Conservation (phyloP, 768 basidiomycete species). For the Hysterangium stoloniferum region DNA sequence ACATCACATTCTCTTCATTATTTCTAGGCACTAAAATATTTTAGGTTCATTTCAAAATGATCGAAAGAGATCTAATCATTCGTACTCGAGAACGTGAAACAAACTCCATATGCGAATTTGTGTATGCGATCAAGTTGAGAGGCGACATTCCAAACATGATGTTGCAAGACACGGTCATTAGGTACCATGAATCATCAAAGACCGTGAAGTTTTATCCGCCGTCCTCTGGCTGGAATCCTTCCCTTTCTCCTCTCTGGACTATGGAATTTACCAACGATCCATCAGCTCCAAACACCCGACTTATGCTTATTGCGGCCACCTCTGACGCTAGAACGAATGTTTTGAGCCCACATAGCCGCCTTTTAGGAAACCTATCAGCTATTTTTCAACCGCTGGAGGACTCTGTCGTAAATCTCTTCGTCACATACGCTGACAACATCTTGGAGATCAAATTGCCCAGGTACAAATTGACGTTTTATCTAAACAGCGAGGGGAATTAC, state of each 20-base stretch:
- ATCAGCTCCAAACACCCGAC: neutral
- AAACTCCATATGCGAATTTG: constrained; percentile 23
- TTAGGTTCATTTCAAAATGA: constrained; percentile 28
- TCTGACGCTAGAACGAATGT: neutral
- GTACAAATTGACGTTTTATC: constrained; percentile 33
- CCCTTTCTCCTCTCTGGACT: neutral
- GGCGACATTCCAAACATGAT: neutral
- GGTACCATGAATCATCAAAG: neutral
- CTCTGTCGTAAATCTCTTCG: constrained; percentile 14
- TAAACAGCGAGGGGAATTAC: constrained; percentile 20
- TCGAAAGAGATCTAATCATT: constrained; percentile 23
- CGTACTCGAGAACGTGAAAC: constrained; percentile 17
- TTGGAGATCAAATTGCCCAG: constrained; percentile 32
- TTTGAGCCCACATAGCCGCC: neutral
- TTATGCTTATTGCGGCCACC: neutral
- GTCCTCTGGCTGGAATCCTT: neutral
- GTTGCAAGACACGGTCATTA: neutral
- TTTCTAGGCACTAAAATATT: constrained; percentile 3
- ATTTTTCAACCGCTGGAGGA: constrained; percentile 12
- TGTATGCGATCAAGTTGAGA: constrained; percentile 22
- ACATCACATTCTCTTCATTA: neutral
- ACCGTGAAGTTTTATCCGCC: neutral
- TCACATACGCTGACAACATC: constrained; percentile 11
- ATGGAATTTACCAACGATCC: neutral
- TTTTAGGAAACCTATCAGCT: neutral